These are phyloP conservation scores for Dryas octopetala DNA, from an alignment of 306 rosid species.

Conservation along the genomic window DNA sequence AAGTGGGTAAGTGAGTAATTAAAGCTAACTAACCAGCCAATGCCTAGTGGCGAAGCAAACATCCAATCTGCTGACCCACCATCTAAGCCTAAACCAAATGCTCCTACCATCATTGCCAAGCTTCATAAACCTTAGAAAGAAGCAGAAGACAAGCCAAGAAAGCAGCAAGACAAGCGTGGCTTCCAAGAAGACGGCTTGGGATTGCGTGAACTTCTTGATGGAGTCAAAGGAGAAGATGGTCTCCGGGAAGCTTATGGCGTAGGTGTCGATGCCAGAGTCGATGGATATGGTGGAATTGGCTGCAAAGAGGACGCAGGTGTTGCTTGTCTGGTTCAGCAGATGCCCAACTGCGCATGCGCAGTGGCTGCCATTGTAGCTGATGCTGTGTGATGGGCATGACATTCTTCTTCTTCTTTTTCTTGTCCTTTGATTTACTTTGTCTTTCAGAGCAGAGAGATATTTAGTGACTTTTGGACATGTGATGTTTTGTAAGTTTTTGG, in stretches of 20 bases:
- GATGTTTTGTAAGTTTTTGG: too few species aligned
- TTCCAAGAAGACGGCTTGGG: conserved; percentile 94
- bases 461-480: background rate
- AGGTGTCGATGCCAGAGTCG: conserved; percentile 50
- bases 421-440: too few species aligned
- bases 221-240: conserved; percentile 63
- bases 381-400: conserved; percentile 68
- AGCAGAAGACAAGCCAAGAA: conserved; percentile 75
- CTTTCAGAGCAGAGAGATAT: background rate
- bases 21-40: conserved; percentile 73
- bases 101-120: conserved; percentile 63
- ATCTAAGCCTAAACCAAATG: conserved; percentile 73
- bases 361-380: conserved; percentile 58
- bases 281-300: conserved; percentile 41
- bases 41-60: conserved; percentile 88
- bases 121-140: conserved; percentile 59
- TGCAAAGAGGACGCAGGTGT: conserved; percentile 49
- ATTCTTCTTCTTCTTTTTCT: conserved; percentile 20
- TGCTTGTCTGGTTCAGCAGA: conserved; percentile 34
- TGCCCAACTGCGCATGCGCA: conserved; percentile 83
- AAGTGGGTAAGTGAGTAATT: background rate
- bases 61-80: conserved; percentile 90
- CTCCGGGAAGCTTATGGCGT: conserved; percentile 55
- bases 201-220: conserved; percentile 84
- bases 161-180: conserved; percentile 72